Percentiles rank a stretch among this genome's conserved stretches.
phyloP scores from a whole-genome alignment of 768 basidiomycete genomes.

The Pleurotus sapidus region DNA sequence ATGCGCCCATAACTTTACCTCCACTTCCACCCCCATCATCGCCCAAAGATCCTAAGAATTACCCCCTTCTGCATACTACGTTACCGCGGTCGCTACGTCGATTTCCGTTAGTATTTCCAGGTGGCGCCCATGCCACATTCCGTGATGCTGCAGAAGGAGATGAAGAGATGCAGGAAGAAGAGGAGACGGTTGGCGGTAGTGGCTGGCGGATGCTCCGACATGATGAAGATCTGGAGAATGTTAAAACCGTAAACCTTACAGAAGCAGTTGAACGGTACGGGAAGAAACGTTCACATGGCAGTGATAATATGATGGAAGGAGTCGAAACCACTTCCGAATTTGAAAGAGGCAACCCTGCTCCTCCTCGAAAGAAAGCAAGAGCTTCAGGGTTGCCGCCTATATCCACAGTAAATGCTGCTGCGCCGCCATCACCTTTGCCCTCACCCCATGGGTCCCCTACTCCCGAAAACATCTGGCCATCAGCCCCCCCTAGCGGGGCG shows the following conservation, averaged over 20 bases:
- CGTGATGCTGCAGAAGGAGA: constrained; percentile 64
- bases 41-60: constrained; percentile 76
- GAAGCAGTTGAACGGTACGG: constrained; percentile 87
- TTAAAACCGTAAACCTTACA: constrained; percentile 57
- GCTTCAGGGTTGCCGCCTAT: constrained; percentile 56
- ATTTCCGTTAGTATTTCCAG: constrained; percentile 80
- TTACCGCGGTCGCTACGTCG: constrained; percentile 71
- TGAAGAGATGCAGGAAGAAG: constrained; percentile 69
- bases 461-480: constrained; percentile 75
- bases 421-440: constrained; percentile 81
- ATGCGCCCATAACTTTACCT: constrained; percentile 84
- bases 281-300: constrained; percentile 75
- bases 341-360: constrained; percentile 45
- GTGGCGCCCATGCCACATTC: constrained; percentile 78
- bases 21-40: constrained; percentile 65
- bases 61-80: constrained; percentile 72
- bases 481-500: constrained; percentile 75
- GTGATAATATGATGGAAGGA: constrained; percentile 48
- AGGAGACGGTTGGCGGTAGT: constrained; percentile 57
- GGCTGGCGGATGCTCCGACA: constrained; percentile 78
- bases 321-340: constrained; percentile 40
- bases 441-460: constrained; percentile 85
- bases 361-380: constrained; percentile 78
- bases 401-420: constrained; percentile 66
- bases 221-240: constrained; percentile 51